phyloP scores from a whole-genome alignment of 2,329 filamentous ascomycete species.

The Penicillium frequentans region DNA sequence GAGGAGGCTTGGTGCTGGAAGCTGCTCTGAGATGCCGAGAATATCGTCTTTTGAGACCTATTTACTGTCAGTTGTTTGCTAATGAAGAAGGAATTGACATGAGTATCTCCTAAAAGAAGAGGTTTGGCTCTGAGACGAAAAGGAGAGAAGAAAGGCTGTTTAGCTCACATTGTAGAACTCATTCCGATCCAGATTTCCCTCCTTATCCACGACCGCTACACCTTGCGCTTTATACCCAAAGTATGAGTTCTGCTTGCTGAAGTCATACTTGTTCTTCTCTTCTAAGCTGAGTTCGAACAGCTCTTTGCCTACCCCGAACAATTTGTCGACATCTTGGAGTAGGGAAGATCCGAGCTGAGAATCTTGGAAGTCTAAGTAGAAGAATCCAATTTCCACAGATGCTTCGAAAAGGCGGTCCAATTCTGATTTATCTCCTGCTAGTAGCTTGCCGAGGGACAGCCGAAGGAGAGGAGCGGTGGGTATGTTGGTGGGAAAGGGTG shows the following conservation, averaged over 20 bases:
- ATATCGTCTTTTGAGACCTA: constrained; percentile 56
- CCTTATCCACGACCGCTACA: constrained; percentile 46
- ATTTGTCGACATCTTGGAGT: constrained; percentile 43
- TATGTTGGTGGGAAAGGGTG: constrained; percentile 45
- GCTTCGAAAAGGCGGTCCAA: constrained; percentile 37
- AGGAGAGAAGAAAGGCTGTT: not conserved
- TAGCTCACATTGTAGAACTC: constrained; percentile 56
- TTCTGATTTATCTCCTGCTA: constrained; percentile 37
- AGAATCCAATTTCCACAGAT: constrained; percentile 56
- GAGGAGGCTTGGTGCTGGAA: constrained; percentile 48
- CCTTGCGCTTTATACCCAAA: constrained; percentile 56
- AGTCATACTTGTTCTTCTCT: constrained; percentile 58
- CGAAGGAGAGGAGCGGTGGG: constrained; percentile 46
- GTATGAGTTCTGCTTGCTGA: constrained; percentile 51
- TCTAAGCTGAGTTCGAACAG: constrained; percentile 51
- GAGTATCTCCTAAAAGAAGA: too few relatives aligned
- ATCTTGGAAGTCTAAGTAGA: constrained; percentile 54
- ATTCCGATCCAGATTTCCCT: constrained; percentile 52
- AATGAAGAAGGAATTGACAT: not conserved
- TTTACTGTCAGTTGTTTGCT: not conserved
- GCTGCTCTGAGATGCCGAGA: constrained; percentile 36
- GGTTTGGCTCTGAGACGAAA: too few relatives aligned
- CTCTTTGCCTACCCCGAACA: constrained; percentile 48
- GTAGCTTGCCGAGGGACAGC: constrained; percentile 41
- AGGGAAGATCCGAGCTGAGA: constrained; percentile 40